phyloP scores from a whole-genome alignment of 2,329 filamentous ascomycete species.

The Magnaporthales sp. region DNA sequence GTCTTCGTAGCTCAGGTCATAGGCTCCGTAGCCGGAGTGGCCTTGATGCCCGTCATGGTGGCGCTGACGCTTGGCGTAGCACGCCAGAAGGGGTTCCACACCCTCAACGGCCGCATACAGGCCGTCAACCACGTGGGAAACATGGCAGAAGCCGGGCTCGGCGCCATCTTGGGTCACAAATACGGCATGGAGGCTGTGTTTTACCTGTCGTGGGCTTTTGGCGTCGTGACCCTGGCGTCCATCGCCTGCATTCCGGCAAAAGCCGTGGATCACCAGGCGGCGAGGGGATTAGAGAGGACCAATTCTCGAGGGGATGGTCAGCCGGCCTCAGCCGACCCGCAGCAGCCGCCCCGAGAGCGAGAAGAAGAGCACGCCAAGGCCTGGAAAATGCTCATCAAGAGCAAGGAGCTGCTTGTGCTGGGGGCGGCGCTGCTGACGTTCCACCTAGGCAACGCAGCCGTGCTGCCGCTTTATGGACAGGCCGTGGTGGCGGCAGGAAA shows the following conservation, averaged over 20 bases:
- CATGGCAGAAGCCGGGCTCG: not conserved
- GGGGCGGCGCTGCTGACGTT: not conserved
- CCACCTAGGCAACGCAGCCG: conserved; percentile 1
- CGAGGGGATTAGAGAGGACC: not conserved
- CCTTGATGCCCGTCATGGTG: conserved; percentile 1
- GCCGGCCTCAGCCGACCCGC: not conserved
- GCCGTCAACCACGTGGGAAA: conserved; percentile 2
- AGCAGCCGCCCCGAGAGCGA: not conserved
- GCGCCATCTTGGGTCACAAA: not conserved
- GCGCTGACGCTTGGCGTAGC: conserved; percentile 1
- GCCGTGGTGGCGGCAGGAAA: not conserved
- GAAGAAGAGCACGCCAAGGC: not conserved
- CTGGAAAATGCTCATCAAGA: not conserved
- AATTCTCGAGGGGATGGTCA: not conserved
- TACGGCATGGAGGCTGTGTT: not conserved
- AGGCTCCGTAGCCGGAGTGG: not conserved
- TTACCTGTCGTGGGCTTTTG: conserved; percentile 1
- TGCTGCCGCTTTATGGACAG: conserved; percentile 3
- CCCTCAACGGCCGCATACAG: conserved; percentile 2
- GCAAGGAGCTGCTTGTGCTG: not conserved
- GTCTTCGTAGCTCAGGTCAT: not conserved
- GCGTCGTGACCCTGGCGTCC: not conserved
- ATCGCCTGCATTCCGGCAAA: not conserved
- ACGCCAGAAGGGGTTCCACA: not conserved
- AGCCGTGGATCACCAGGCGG: not conserved